Evolutionary conservation across 202 grass and related monocot genomes (phyloP), one percentile per base, ranked within the genome.

Genomic region (Zizania palustris): DNA sequence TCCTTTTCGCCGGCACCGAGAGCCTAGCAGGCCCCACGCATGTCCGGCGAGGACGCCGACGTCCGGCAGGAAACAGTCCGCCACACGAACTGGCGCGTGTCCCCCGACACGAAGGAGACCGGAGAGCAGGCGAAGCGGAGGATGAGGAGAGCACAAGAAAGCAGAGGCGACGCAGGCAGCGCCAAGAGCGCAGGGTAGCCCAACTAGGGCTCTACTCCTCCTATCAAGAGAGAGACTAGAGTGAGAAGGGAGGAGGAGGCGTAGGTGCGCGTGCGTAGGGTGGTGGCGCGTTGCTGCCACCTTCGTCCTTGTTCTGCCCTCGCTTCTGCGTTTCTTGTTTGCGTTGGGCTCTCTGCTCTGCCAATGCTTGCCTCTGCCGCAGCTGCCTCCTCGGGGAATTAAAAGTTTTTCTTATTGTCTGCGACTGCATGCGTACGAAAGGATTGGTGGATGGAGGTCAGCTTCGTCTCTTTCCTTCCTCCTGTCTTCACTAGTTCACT

Each of bases 71-170:
- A 28, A 28, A 45, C 14, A 9, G 39, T 9, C 57, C 70, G 77
- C 22, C 45, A 16, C 57, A 39, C 61, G 9, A 43, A 60, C 15
- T 44, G 44, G 75, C 63, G 58, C 64, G 81, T 84, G 21, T 71
- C 71, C 81, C 53, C 86, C 86, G 86, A 88, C 86, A 88, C 58
- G 71, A 33, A 59, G 57, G 65, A 16, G 72, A 85, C 86, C 84
- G 20, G 86, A 76, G 71, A 40, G 85, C 51, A 79, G 64, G 69
- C 68, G 60, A 35, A 50, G 68, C 50, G 54, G 45, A 33, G 74
- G 62, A 4, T 74, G 28, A 45, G 49, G 63, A 34, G 67, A 64
- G 73, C 59, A 37, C 54, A 63, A 54, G 71, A 63, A 69, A 74
- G 58, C 42, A 28, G 35, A 48, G 42, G 60, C 33, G 18, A 57